Evolutionary conservation across 371 early-diverging fungal genomes (phyloP).

Genomic region (Syncephalis plumigaleata): DNA sequence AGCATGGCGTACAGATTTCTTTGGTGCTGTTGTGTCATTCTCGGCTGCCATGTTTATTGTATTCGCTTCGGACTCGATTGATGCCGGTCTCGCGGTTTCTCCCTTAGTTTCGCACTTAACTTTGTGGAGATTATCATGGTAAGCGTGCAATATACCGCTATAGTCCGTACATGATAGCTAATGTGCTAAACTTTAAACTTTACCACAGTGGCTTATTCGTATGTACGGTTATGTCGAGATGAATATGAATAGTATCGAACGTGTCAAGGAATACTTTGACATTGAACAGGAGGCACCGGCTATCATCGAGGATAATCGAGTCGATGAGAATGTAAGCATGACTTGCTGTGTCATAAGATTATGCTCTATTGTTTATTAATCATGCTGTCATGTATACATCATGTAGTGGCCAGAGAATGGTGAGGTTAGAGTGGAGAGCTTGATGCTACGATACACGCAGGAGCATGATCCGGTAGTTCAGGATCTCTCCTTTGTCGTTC

Average conservation of each 20-base stretch:
- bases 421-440: slow-evolving; percentile 30
- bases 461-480: slow-evolving; percentile 38
- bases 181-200: too few relatives aligned
- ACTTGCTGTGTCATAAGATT: too few relatives aligned
- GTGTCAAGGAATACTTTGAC: slow-evolving; percentile 34
- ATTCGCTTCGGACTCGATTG: slow-evolving; percentile 19
- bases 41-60: slow-evolving; percentile 27
- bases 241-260: slow-evolving; percentile 50
- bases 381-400: slow-evolving; percentile 27
- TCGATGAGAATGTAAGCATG: slow-evolving; percentile 13
- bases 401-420: slow-evolving; percentile 43
- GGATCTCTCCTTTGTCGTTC: slow-evolving; percentile 27
- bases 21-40: slow-evolving; percentile 43
- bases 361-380: slow-evolving; percentile 23
- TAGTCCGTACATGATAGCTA: too few relatives aligned
- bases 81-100: slow-evolving; percentile 61
- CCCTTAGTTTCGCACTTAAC: slow-evolving; percentile 49
- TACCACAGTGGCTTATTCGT: slow-evolving; percentile 15
- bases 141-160: too few relatives aligned
- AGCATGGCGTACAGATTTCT: slow-evolving; percentile 41
- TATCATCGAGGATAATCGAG: slow-evolving; percentile 23
- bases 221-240: slow-evolving; percentile 34
- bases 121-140: slow-evolving; percentile 33
- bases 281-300: slow-evolving; percentile 39
- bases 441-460: slow-evolving; percentile 36